Evolutionary conservation across 768 basidiomycete species (phyloP), one percentile per base, ranked within the genome.

Genomic region (Hebeloma cylindrosporum): DNA sequence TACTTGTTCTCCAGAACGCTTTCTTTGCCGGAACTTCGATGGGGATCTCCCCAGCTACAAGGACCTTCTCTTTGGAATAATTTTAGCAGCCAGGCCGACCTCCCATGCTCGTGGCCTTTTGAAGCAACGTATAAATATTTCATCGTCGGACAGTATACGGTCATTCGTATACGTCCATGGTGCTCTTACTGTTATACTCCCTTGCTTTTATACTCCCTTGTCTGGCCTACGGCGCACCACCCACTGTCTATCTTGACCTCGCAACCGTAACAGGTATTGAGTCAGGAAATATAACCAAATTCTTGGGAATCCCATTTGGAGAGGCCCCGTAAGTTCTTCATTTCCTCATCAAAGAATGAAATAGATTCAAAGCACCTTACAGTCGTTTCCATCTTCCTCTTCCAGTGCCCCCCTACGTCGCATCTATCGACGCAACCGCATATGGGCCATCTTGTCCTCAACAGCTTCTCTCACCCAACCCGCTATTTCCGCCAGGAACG

Each of bases 361-460:
- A 14, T 27, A 9, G 38, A 40, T 9, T 13, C n/a, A 11, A 5
- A 5, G 5, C 4, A 28, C 17, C 4, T 26, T 27, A 2, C 17
- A 30, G 40, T n/a, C 28, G 40, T 2, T 30, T 42, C 17, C 23
- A 22, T 9, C 14, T 42, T 4, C 40, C 40, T 3, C 6, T 27
- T 3, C 40, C 40, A 4, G n/a, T 42, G 29, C 10, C 13, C 30
- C 4, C 5, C 11, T 31, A 31, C 18, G 21, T 9, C 2, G 40
- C 29, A 4, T 10, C 7, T 10, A 18, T 31, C 27, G 14, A 42
- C 20, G 40, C 29, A 10, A 11, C 8, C 8, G 8, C 14, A 30
- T 42, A 30, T 22, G 40, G 40, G 7, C 40, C 40, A 2, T 3
- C 40, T 3, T 42, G 40, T 42, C 10, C 18, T 31, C 40, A 42